Evolutionary conservation across 2,329 filamentous ascomycete species (phyloP).

Genomic region (Cyphellophora attinorum): DNA sequence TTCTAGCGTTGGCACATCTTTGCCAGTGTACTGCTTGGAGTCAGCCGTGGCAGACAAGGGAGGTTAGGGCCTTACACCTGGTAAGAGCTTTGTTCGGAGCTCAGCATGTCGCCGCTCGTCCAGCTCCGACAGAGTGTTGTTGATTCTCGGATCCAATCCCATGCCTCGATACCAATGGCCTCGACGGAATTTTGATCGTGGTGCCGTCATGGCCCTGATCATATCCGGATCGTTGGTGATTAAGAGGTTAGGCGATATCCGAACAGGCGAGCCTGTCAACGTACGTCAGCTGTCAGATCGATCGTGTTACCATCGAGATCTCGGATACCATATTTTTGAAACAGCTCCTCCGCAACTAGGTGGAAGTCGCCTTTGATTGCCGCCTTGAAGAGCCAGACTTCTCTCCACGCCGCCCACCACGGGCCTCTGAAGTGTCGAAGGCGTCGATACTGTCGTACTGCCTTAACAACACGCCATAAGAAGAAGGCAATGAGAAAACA

Average conservation of each 20-base stretch:
- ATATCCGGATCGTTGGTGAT: slow-evolving; percentile 6
- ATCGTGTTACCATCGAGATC: neutral
- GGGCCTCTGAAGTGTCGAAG: neutral
- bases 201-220: slow-evolving; percentile 3
- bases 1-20: slow-evolving; percentile 10
- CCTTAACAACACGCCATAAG: too few species aligned
- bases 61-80: slow-evolving; percentile 3
- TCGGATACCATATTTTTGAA: neutral
- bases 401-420: neutral
- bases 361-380: neutral
- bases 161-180: slow-evolving; percentile 8
- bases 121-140: slow-evolving; percentile 9
- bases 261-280: slow-evolving; percentile 13
- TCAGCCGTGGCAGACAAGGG: neutral
- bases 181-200: slow-evolving; percentile 4
- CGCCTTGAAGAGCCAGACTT: neutral
- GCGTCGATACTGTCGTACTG: too few species aligned
- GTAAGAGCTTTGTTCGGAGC: slow-evolving; percentile 8
- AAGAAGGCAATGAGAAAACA: too few species aligned
- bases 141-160: slow-evolving; percentile 6
- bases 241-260: slow-evolving; percentile 7
- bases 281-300: neutral
- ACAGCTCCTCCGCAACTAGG: neutral
- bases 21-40: slow-evolving; percentile 8
- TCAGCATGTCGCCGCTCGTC: slow-evolving; percentile 7